phyloP scores from a whole-genome alignment of 495 filamentous ascomycete genomes.

The Baudoinia panamericana region DNA sequence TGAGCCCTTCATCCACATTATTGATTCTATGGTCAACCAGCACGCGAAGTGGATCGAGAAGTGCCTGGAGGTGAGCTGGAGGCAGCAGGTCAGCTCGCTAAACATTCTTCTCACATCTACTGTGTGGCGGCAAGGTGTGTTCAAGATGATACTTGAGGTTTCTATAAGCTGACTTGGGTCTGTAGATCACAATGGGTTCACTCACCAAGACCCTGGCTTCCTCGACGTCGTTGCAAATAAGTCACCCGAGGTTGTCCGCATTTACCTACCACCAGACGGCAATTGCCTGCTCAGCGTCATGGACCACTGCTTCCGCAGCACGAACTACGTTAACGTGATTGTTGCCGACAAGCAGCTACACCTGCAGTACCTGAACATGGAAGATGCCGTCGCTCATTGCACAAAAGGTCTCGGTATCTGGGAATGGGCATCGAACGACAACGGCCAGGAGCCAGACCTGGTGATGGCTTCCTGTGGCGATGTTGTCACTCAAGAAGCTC shows the following conservation, averaged over 20 bases:
- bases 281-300: slow-evolving; percentile 56
- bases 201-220: slow-evolving; percentile 66
- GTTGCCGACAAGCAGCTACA: slow-evolving; percentile 67
- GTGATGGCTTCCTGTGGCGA: slow-evolving; percentile 62
- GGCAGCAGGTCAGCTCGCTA: slow-evolving; percentile 50
- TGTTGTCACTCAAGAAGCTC: slow-evolving; percentile 53
- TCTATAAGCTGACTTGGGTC: not conserved
- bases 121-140: slow-evolving; percentile 49
- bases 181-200: slow-evolving; percentile 62
- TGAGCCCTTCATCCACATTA: slow-evolving; percentile 66
- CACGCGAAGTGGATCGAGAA: slow-evolving; percentile 75
- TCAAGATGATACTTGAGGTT: not conserved
- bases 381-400: slow-evolving; percentile 54
- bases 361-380: slow-evolving; percentile 56
- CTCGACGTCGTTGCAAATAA: slow-evolving; percentile 64
- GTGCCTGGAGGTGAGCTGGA: slow-evolving; percentile 57
- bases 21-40: slow-evolving; percentile 69
- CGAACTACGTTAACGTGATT: slow-evolving; percentile 65
- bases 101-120: slow-evolving; percentile 64
- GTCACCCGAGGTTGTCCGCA: slow-evolving; percentile 58
- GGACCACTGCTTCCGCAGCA: slow-evolving; percentile 54
- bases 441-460: slow-evolving; percentile 49
- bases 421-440: slow-evolving; percentile 44
- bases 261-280: slow-evolving; percentile 63
- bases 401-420: slow-evolving; percentile 53